Conservation (phyloP, 306 rosid genomes). For the Sicyos edulis region DNA sequence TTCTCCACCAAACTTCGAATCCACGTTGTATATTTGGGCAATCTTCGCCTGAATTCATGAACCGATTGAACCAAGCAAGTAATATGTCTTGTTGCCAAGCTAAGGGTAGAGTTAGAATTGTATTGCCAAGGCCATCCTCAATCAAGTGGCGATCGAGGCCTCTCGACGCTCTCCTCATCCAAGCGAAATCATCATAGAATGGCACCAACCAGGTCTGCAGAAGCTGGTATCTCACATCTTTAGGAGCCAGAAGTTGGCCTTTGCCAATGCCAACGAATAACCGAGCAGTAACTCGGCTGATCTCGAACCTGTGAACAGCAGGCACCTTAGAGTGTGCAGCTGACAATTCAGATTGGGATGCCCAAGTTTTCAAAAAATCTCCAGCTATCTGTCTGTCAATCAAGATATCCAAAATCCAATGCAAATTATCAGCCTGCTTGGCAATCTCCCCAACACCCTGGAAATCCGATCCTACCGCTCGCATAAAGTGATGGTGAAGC, state of each 20-base stretch:
- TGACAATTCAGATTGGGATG: constrained; percentile 69
- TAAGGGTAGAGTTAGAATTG: constrained; percentile 87
- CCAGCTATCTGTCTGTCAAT: constrained; percentile 89
- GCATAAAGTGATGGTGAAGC: constrained; percentile 52
- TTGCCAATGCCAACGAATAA: constrained; percentile 88
- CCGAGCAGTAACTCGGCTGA: constrained; percentile 86
- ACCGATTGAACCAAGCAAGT: constrained; percentile 92
- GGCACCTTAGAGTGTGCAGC: constrained; percentile 73
- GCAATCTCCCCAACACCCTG: constrained; percentile 74
- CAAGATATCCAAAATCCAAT: constrained; percentile 92
- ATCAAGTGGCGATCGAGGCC: constrained; percentile 89
- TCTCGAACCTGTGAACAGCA: constrained; percentile 76
- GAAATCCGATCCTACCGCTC: constrained; percentile 44
- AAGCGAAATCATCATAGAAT: constrained; percentile 85
- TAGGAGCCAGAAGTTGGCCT: constrained; percentile 79
- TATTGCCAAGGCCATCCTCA: constrained; percentile 94
- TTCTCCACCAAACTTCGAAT: constrained; percentile 98
- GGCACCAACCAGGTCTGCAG: constrained; percentile 88
- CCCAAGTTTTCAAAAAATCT: constrained; percentile 84
- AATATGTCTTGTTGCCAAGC: constrained; percentile 91
- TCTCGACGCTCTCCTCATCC: constrained; percentile 96
- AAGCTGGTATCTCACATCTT: constrained; percentile 76
- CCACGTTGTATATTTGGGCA: constrained; percentile 98
- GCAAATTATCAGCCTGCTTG: constrained; percentile 81
- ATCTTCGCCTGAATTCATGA: constrained; percentile 89